These are phyloP conservation scores for Aegilops tauschii DNA, from an alignment of 176 grass and related monocot genomes.

Conservation along the genomic window DNA sequence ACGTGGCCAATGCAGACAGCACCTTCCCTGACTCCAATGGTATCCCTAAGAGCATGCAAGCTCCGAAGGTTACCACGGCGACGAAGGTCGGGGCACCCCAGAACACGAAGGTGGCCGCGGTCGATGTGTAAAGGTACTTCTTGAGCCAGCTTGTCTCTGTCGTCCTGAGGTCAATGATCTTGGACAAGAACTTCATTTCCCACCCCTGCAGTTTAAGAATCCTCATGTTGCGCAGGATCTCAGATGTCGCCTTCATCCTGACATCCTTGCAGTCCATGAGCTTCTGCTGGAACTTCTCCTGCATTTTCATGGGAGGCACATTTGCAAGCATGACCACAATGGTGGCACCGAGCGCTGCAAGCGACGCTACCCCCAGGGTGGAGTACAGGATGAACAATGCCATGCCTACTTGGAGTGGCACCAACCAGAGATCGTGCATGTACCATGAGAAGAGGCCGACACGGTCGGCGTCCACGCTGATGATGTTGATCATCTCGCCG, in stretches of 20 bases:
- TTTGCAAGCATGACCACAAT: slow-evolving; percentile 73
- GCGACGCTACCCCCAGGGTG: slow-evolving; percentile 52
- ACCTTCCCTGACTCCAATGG: slow-evolving; percentile 50
- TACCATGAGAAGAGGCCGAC: slow-evolving; percentile 56
- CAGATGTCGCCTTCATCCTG: slow-evolving; percentile 78
- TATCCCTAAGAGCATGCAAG: slow-evolving; percentile 45
- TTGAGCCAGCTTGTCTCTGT: slow-evolving; percentile 63
- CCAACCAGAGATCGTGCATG: slow-evolving; percentile 80
- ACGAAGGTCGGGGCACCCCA: slow-evolving; percentile 65
- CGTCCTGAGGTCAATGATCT: slow-evolving; percentile 66
- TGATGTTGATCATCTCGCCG: slow-evolving; percentile 66
- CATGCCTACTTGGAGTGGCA: slow-evolving; percentile 61
- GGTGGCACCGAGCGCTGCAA: slow-evolving; percentile 53
- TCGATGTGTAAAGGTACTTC: slow-evolving; percentile 53
- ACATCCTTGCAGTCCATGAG: slow-evolving; percentile 78
- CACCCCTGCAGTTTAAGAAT: slow-evolving; percentile 84
- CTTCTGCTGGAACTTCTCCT: slow-evolving; percentile 67
- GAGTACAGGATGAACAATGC: slow-evolving; percentile 73
- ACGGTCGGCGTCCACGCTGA: slow-evolving; percentile 63
- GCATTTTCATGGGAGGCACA: slow-evolving; percentile 55
- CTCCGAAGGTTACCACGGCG: slow-evolving; percentile 65
- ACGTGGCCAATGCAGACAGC: slow-evolving; percentile 44
- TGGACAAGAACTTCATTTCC: slow-evolving; percentile 94
- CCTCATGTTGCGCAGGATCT: slow-evolving; percentile 86
- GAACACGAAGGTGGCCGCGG: slow-evolving; percentile 45